Base-by-base conservation (phyloP, 1,139 yeast genomes). In the Arxiozyma slooffiae region DNA sequence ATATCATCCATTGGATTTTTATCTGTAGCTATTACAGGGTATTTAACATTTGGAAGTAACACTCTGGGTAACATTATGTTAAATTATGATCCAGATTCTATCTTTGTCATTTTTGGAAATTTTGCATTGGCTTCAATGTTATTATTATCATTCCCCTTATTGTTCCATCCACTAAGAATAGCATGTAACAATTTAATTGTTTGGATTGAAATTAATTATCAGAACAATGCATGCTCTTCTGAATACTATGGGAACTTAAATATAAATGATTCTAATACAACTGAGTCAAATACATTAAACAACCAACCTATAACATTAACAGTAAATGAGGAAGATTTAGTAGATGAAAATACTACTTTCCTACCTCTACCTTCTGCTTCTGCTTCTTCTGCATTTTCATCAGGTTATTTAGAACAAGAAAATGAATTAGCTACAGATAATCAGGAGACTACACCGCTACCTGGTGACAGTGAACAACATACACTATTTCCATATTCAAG, bases 161-260 rank as follows among this genome's bases (percentile, higher is more conserved):
- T 90, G 83, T 79, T 88, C 62, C 96, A 90, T 65, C 98, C 98
- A 0, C 86, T 95, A 46, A 74, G 98, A 52, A 82, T 87, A 30
- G 86, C 97, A 0, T 73, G 84, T 36, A 85, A 87, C 65, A 88
- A 90, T 67, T 79, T 90, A 56, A 68, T 77, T 50, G 77, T 77
- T 60, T 82, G 85, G 78, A 46, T 76, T 20, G 63, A 64, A 46
- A 51, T 58, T 44, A 48, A 47, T 23, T 51, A 50, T 24, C 24
- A 39, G 9, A 24, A 40, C 4, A n/a, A 22, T 7, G 42, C 11
- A 11, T 38, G 38, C 7, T 18, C 41, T n/a, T 20, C 44, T 22
- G 24, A 18, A 14, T 46, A 46, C 39, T 40, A 39, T 23, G 40
- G 39, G 8, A 22, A 41, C 14, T 21, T n/a, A 22, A 23, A 17